Evolutionary conservation across 768 basidiomycete species (phyloP).

Genomic region (Tylopilus sp.): DNA sequence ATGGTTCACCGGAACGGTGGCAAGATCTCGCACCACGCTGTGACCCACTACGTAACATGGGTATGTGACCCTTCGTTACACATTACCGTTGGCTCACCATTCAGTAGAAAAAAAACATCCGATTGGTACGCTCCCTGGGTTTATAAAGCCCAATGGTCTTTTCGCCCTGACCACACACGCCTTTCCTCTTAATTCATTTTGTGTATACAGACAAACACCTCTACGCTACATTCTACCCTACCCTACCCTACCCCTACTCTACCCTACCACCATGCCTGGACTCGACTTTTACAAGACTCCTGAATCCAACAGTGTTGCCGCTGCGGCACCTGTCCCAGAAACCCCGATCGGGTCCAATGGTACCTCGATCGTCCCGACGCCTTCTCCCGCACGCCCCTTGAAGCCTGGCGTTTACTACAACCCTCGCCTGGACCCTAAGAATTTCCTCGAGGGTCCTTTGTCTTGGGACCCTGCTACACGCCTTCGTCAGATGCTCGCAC

Average conservation of each 20-base stretch:
- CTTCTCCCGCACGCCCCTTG: slow-evolving; percentile 10
- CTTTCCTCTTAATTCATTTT: slow-evolving; percentile 15
- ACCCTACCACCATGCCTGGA: slow-evolving; percentile 30
- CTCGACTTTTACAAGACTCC: slow-evolving; percentile 31
- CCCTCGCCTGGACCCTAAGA: slow-evolving; percentile 62
- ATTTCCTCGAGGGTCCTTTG: slow-evolving; percentile 65
- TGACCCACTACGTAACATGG: slow-evolving; percentile 23
- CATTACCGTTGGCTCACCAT: slow-evolving; percentile 9
- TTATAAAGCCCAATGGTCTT: slow-evolving; percentile 22
- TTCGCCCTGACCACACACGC: not conserved
- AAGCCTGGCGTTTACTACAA: slow-evolving; percentile 51
- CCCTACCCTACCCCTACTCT: too few relatives aligned
- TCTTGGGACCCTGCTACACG: slow-evolving; percentile 68
- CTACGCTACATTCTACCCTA: slow-evolving; percentile 10
- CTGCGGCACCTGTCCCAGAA: not conserved
- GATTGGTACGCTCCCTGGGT: slow-evolving; percentile 3
- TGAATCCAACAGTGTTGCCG: slow-evolving; percentile 1
- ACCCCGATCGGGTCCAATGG: slow-evolving; percentile 1
- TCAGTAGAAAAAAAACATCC: slow-evolving; percentile 13
- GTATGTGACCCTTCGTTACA: slow-evolving; percentile 20
- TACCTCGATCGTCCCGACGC: not conserved
- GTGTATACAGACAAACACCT: slow-evolving; percentile 18
- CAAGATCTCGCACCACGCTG: slow-evolving; percentile 8
- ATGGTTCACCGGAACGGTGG: slow-evolving; percentile 7
- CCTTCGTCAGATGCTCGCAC: slow-evolving; percentile 63